Conservation (phyloP, 2,329 filamentous ascomycete genomes). For the Verticillium alfalfae region DNA sequence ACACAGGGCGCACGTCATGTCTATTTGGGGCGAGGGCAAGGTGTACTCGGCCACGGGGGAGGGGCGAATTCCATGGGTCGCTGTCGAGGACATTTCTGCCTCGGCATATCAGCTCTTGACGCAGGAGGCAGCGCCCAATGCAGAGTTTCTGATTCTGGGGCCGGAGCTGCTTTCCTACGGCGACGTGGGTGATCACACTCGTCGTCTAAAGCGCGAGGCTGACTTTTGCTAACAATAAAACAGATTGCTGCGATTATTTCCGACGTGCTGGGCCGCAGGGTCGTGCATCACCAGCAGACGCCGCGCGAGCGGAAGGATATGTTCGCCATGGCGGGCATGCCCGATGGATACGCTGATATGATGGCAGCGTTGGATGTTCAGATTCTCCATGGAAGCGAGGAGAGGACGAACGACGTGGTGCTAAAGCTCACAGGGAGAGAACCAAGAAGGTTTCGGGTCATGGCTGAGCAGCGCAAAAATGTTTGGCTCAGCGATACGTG, state of each 20-base stretch:
- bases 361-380: conserved; percentile 24
- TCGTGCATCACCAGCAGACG: conserved; percentile 26
- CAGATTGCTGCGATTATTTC: conserved; percentile 11
- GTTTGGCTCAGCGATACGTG: conserved; percentile 1
- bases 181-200: conserved; percentile 16
- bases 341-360: conserved; percentile 22
- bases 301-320: conserved; percentile 18
- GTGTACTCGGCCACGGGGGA: conserved; percentile 35
- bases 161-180: conserved; percentile 27
- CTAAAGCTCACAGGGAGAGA: conserved; percentile 23
- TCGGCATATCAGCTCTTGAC: conserved; percentile 34
- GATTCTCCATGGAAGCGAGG: conserved; percentile 27
- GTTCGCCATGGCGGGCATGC: conserved; percentile 17
- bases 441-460: conserved; percentile 15
- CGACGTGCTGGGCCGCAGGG: conserved; percentile 21
- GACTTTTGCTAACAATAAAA: too few relatives aligned
- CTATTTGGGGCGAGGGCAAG: conserved; percentile 30
- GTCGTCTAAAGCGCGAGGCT: too few relatives aligned
- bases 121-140: conserved; percentile 29
- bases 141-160: conserved; percentile 29
- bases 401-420: conserved; percentile 26
- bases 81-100: conserved; percentile 38
- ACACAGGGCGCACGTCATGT: conserved; percentile 13
- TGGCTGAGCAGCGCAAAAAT: conserved; percentile 1
- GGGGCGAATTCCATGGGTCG: conserved; percentile 41